A percentile compares a stretch with the other conserved stretches of the same genome.
These are phyloP conservation scores for Hericium rajendrae DNA, from an alignment of 768 basidiomycete species.

Conservation along the genomic window DNA sequence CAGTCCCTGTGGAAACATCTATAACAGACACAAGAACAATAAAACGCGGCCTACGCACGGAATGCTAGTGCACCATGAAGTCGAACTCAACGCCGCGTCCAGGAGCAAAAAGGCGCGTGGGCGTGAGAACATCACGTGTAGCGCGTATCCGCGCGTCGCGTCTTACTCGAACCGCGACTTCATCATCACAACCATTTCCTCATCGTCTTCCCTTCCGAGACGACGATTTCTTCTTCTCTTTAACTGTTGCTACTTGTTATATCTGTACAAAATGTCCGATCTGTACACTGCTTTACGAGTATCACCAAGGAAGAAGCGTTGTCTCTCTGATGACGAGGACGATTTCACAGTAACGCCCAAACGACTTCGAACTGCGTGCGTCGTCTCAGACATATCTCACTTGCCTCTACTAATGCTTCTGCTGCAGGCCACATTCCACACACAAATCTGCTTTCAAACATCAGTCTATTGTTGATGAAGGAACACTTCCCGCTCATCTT, in stretches of 20 bases:
- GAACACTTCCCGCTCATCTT: conserved; percentile 45
- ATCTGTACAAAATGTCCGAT: conserved; percentile 37
- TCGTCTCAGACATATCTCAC: conserved; percentile 4
- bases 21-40: too few species aligned
- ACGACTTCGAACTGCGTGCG: conserved; percentile 50
- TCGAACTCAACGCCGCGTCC: too few species aligned
- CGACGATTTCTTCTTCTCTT: background rate
- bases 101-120: background rate
- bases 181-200: background rate
- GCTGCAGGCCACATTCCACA: conserved; percentile 47
- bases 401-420: conserved; percentile 1
- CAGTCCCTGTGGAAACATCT: too few species aligned
- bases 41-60: too few species aligned
- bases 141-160: background rate
- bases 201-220: background rate
- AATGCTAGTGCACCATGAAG: too few species aligned
- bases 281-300: conserved; percentile 52
- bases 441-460: conserved; percentile 32
- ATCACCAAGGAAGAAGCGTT: conserved; percentile 65
- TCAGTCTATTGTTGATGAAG: conserved; percentile 15
- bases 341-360: conserved; percentile 56
- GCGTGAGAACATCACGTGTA: conserved; percentile 10
- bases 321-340: conserved; percentile 38
- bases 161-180: background rate
- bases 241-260: background rate